Percentiles rank a stretch among this genome's conserved stretches.
Conservation (phyloP, 345 rosid species). For the Odontarrhena argentea region DNA sequence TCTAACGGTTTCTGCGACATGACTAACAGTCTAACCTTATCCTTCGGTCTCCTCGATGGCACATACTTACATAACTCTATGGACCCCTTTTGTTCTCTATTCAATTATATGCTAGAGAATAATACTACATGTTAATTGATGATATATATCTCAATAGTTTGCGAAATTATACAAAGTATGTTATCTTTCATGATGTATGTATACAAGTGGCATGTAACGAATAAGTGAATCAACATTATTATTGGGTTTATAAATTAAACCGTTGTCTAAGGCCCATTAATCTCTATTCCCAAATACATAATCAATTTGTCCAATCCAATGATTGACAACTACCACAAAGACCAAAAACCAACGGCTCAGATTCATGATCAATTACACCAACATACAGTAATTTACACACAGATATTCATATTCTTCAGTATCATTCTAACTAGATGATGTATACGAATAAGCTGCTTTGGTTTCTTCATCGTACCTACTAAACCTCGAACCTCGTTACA, state of each 20-base stretch:
- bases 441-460: constrained; percentile 16
- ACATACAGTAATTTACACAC: constrained; percentile 21
- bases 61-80: constrained; percentile 19
- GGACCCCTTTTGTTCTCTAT: constrained; percentile 31
- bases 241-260: background rate
- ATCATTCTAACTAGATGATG: constrained; percentile 19
- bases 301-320: background rate
- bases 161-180: too few relatives aligned
- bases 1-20: constrained; percentile 26
- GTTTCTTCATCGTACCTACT: background rate
- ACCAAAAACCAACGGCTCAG: background rate
- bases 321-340: background rate
- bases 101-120: constrained; percentile 24
- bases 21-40: constrained; percentile 16
- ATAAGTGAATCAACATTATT: too few relatives aligned
- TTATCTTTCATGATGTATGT: too few relatives aligned
- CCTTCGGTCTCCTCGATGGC: constrained; percentile 33
- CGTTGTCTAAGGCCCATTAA: constrained; percentile 1
- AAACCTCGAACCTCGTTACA: constrained; percentile 17
- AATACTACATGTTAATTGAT: background rate
- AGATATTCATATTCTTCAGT: background rate
- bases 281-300: background rate
- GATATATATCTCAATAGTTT: too few relatives aligned
- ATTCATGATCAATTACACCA: constrained; percentile 6
- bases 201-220: too few relatives aligned